A percentile compares a stretch with the other conserved stretches of the same genome.
These are phyloP conservation scores for Friedmanniomyces simplex DNA, from an alignment of 495 filamentous ascomycete species.

Conservation along the genomic window DNA sequence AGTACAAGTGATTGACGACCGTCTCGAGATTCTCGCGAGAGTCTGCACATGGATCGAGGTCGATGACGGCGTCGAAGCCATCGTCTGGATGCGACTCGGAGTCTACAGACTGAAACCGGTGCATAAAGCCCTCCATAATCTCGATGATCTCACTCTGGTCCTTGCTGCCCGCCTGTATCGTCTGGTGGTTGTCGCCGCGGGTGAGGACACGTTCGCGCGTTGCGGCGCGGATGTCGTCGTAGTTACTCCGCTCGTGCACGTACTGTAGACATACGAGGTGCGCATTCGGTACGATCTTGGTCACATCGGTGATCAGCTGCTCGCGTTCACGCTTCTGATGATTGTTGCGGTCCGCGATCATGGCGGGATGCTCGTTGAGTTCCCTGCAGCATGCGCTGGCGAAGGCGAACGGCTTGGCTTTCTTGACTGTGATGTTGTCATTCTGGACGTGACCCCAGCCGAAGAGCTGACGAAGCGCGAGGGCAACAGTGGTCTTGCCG, in stretches of 20 bases:
- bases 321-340: slow-evolving; percentile 76
- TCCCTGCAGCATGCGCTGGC: slow-evolving; percentile 51
- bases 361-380: slow-evolving; percentile 52
- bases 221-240: slow-evolving; percentile 56
- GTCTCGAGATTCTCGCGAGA: slow-evolving; percentile 83
- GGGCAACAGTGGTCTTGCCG: slow-evolving; percentile 86
- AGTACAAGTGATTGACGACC: slow-evolving; percentile 57
- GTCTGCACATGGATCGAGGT: slow-evolving; percentile 63
- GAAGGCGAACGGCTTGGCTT: slow-evolving; percentile 60
- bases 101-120: slow-evolving; percentile 71
- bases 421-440: slow-evolving; percentile 79
- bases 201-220: slow-evolving; percentile 68
- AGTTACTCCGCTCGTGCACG: slow-evolving; percentile 58
- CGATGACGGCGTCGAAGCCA: slow-evolving; percentile 69
- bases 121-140: slow-evolving; percentile 93
- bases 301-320: slow-evolving; percentile 75
- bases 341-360: slow-evolving; percentile 91
- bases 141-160: slow-evolving; percentile 56
- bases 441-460: slow-evolving; percentile 94
- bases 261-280: slow-evolving; percentile 87
- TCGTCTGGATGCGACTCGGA: slow-evolving; percentile 54
- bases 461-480: slow-evolving; percentile 75
- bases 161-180: slow-evolving; percentile 73
- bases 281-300: slow-evolving; percentile 45
- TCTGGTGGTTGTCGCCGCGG: slow-evolving; percentile 95